Evolutionary conservation across 192 early-diverging fungal species (phyloP), one percentile per base, ranked within the genome.

Genomic region (Backusella psychrophila): DNA sequence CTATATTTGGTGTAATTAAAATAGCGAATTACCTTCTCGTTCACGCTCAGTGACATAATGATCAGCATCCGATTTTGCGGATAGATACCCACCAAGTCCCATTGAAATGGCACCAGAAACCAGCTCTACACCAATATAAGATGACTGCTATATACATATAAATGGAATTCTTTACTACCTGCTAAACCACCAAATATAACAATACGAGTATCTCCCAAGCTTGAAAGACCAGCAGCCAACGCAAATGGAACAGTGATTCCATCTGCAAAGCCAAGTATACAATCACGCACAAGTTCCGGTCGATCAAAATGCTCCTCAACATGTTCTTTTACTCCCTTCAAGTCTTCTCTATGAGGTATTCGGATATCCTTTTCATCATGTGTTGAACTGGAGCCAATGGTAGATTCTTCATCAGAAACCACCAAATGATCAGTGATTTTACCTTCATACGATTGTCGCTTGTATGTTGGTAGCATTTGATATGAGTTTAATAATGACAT

Each of bases 241-340:
- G 89, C 90, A 82, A 92, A 92, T 6, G 90, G 90, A 1, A 92
- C 82, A 1, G 85, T 83, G 21, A 86, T 63, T 0, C 85, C 85
- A 73, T 85, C 85, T 9, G 81, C 71, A 21, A 85, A 56, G n/a
- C 85, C 85, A 19, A 86, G 41, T 53, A 86, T 79, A 42, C 77
- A 79, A 77, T 85, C 85, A 29, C 80, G 71, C 15, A 86, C 72
- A 26, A 83, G 38, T 71, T 84, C 82, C 0, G 85, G 82, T 4
- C 76, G 76, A 42, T 79, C 66, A 67, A 85, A 85, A 69, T 85
- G 82, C 2, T 81, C 68, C 56, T 85, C 85, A 29, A 70, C 36
- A 23, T 80, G 82, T 14, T 56, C 53, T 38, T 72, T 77, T 33
- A 71, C 0, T 14, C 38, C 53, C 8, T 77, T 71, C 17, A 63